These are phyloP conservation scores for Cystobasidium tubakii DNA, from an alignment of 768 basidiomycete species.

Conservation along the genomic window DNA sequence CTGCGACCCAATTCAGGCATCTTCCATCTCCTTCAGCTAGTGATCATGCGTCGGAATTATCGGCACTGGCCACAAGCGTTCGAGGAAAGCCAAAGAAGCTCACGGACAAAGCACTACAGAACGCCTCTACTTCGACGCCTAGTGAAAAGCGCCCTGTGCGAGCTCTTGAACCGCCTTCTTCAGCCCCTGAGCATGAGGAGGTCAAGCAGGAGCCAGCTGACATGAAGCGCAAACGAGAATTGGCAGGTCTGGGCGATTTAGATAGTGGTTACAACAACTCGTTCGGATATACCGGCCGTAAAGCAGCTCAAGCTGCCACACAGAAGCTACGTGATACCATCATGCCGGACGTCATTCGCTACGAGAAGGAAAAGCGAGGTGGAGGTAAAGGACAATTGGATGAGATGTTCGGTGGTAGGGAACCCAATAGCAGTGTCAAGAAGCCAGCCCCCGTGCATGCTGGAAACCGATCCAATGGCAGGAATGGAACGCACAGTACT, in stretches of 20 bases:
- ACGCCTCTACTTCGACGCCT: background rate
- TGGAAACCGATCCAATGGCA: background rate
- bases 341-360: slow-evolving; percentile 65
- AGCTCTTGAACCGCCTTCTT: background rate
- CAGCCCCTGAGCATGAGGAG: background rate
- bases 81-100: background rate
- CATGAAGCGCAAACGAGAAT: background rate
- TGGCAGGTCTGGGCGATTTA: background rate
- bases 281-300: slow-evolving; percentile 48
- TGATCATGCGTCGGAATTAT: background rate
- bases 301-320: slow-evolving; percentile 57
- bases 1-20: background rate
- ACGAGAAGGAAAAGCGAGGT: slow-evolving; percentile 34
- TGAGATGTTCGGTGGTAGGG: slow-evolving; percentile 30
- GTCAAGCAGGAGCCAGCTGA: background rate
- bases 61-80: background rate
- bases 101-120: background rate
- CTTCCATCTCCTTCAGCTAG: slow-evolving; percentile 9
- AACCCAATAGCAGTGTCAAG: background rate
- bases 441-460: background rate
- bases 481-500: background rate
- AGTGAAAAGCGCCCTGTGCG: background rate
- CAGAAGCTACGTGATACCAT: slow-evolving; percentile 55
- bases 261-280: background rate
- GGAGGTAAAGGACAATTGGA: slow-evolving; percentile 28